Percentiles rank a stretch among this genome's conserved stretches.
Evolutionary conservation across 2,329 filamentous ascomycete species (phyloP).

Genomic region (Clathrospora elynae): DNA sequence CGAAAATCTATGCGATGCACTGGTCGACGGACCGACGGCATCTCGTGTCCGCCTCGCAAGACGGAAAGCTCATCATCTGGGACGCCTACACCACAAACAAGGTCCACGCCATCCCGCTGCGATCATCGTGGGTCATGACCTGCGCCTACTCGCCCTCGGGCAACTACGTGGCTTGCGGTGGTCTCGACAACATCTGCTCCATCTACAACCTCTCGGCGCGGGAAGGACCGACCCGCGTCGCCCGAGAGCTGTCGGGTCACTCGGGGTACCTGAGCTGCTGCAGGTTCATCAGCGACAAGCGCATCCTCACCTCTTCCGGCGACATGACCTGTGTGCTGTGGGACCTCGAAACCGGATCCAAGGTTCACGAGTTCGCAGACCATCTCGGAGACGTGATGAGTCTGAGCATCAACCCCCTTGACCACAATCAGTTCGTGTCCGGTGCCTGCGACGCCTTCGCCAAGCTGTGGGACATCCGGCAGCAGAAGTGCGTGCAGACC

Average conservation of each 20-base stretch:
- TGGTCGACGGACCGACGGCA: slow-evolving; percentile 98
- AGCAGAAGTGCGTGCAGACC: slow-evolving; percentile 97
- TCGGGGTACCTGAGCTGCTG: slow-evolving; percentile 98
- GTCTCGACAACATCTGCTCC: slow-evolving; percentile 98
- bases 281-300: slow-evolving; percentile 97
- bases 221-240: slow-evolving; percentile 95
- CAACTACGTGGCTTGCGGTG: slow-evolving; percentile 98
- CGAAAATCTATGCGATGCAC: slow-evolving; percentile 99
- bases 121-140: slow-evolving; percentile 99
- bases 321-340: slow-evolving; percentile 99
- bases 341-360: slow-evolving; percentile 97
- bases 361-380: slow-evolving; percentile 97
- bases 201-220: slow-evolving; percentile 98
- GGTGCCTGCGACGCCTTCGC: slow-evolving; percentile 98
- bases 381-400: slow-evolving; percentile 99
- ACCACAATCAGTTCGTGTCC: slow-evolving; percentile 99
- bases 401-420: slow-evolving; percentile 98
- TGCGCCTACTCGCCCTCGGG: slow-evolving; percentile 98
- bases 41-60: slow-evolving; percentile 95
- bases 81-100: slow-evolving; percentile 99
- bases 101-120: slow-evolving; percentile 94
- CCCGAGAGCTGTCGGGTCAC: slow-evolving; percentile 92
- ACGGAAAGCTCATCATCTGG: slow-evolving; percentile 99
- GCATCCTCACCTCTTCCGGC: slow-evolving; percentile 95
- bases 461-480: slow-evolving; percentile 98